phyloP scores from a whole-genome alignment of 352 stramenopile species.

The Pythium vanterpoolii region DNA sequence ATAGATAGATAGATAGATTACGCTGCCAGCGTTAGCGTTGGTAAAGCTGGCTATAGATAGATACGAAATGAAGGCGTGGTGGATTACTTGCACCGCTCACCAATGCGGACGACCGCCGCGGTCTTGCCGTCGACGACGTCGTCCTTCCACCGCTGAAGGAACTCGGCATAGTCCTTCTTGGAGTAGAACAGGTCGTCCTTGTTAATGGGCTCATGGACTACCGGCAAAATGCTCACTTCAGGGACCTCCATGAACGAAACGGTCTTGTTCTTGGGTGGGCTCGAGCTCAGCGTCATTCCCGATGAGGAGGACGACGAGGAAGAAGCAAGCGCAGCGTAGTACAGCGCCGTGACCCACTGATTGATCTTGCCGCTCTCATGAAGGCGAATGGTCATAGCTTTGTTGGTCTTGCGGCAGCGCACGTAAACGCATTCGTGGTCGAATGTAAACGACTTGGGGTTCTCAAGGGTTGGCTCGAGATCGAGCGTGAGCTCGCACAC shows the following conservation, averaged over 20 bases:
- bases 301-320: too few relatives aligned
- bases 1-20: background rate
- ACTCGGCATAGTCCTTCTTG: constrained; percentile 30
- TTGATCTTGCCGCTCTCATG: constrained; percentile 29
- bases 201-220: constrained; percentile 19
- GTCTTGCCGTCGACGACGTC: constrained; percentile 21
- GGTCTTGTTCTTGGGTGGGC: constrained; percentile 21
- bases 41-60: constrained; percentile 20
- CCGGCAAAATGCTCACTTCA: constrained; percentile 24
- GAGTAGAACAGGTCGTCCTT: constrained; percentile 31
- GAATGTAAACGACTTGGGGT: constrained; percentile 27
- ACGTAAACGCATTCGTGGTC: constrained; percentile 29
- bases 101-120: constrained; percentile 19
- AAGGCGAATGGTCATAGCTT: constrained; percentile 23
- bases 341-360: constrained; percentile 30
- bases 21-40: background rate
- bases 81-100: constrained; percentile 26
- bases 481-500: constrained; percentile 23
- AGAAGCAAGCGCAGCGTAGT: constrained; percentile 26
- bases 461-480: constrained; percentile 15
- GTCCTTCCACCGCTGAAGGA: constrained; percentile 27
- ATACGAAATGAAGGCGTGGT: background rate
- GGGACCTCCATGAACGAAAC: constrained; percentile 26
- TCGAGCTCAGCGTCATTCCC: constrained; percentile 1
- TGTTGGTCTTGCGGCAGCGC: constrained; percentile 14